phyloP scores from a whole-genome alignment of 78 protist species.

The Fonticula alba region DNA sequence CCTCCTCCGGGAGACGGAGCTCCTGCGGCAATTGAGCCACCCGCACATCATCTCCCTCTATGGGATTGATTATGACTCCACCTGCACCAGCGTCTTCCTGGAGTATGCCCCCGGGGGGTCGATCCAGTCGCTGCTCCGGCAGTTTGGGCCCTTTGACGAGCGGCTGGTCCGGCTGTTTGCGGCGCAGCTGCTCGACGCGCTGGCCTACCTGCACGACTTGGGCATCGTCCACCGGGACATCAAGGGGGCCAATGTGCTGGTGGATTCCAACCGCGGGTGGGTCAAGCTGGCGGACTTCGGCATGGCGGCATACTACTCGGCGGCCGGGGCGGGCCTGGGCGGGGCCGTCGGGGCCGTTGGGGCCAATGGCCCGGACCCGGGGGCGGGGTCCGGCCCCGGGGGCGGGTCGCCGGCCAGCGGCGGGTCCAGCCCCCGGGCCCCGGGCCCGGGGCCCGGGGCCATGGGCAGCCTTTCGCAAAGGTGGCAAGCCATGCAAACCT shows the following conservation, averaged over 20 bases:
- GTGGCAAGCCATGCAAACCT: too few relatives aligned
- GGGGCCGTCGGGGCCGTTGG: slow-evolving; percentile 9
- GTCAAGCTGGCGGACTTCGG: slow-evolving; percentile 20
- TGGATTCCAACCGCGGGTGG: not conserved
- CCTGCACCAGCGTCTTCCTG: slow-evolving; percentile 1
- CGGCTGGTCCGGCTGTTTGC: not conserved
- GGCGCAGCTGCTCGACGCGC: slow-evolving; percentile 4
- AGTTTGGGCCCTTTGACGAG: slow-evolving; percentile 6
- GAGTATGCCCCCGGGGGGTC: slow-evolving; percentile 28
- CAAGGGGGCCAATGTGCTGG: slow-evolving; percentile 13
- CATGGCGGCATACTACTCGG: not conserved
- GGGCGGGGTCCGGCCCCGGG: too few relatives aligned
- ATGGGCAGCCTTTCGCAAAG: too few relatives aligned
- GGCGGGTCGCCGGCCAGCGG: too few relatives aligned
- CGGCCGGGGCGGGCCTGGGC: not conserved
- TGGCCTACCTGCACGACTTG: slow-evolving; percentile 12
- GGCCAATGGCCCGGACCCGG: too few relatives aligned
- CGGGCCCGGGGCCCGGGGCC: too few relatives aligned
- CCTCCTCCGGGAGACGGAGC: too few relatives aligned
- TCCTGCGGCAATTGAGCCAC: too few relatives aligned
- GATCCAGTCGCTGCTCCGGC: slow-evolving; percentile 5
- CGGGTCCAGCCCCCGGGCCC: too few relatives aligned
- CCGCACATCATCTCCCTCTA: too few relatives aligned
- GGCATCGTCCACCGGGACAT: slow-evolving; percentile 18
- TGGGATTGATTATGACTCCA: too few relatives aligned